These are phyloP conservation scores for Vanilla planifolia DNA, from an alignment of 106 monocot species.

Conservation along the genomic window DNA sequence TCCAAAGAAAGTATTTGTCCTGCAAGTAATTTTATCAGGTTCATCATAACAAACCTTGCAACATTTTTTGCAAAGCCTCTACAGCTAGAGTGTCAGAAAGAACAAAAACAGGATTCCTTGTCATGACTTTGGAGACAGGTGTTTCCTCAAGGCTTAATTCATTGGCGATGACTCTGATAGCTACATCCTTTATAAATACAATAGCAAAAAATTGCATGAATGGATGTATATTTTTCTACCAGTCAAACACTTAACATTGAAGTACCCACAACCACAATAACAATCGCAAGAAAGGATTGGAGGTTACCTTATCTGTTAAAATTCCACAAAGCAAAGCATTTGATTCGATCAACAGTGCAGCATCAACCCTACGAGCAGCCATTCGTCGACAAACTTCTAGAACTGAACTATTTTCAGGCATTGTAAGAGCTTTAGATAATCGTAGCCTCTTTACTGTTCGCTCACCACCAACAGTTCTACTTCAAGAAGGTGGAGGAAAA, in stretches of 20 bases:
- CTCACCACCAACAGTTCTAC: conserved; percentile 42
- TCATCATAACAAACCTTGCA: conserved; percentile 49
- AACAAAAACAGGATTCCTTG: conserved; percentile 79
- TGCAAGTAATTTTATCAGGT: neutral
- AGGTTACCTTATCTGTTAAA: conserved; percentile 73
- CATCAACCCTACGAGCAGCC: conserved; percentile 76
- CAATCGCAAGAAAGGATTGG: neutral
- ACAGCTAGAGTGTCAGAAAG: conserved; percentile 86
- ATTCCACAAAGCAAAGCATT: conserved; percentile 94
- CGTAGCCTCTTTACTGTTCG: conserved; percentile 83
- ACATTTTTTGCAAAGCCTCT: conserved; percentile 94
- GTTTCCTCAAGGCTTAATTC: conserved; percentile 85
- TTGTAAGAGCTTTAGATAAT: conserved; percentile 80
- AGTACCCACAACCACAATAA: neutral
- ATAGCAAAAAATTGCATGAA: neutral
- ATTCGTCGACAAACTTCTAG: conserved; percentile 75
- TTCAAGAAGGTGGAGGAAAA: conserved; percentile 4
- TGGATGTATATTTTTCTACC: neutral
- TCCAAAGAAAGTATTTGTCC: neutral
- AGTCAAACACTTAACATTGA: neutral
- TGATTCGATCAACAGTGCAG: conserved; percentile 79
- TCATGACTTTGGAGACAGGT: conserved; percentile 82
- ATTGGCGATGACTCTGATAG: conserved; percentile 71
- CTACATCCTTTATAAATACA: conserved; percentile 49
- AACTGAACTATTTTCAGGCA: conserved; percentile 65